Base-by-base conservation (phyloP, 1,284 basidiomycete species). In the Heliocybe sulcata region DNA sequence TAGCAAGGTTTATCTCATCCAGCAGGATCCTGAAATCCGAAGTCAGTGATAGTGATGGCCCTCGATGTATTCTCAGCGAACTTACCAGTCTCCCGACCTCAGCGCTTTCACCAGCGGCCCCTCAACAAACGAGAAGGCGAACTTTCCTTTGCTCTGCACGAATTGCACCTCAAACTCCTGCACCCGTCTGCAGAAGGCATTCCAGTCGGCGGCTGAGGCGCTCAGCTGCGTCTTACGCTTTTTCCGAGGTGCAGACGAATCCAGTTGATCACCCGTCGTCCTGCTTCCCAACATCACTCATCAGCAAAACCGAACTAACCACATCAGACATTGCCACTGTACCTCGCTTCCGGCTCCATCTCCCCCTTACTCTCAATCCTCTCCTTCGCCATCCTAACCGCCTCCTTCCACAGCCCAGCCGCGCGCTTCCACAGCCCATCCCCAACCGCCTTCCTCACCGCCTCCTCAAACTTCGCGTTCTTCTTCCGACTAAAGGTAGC, bases 1-100 rank as follows among this genome's bases (percentile, higher is more conserved):
- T 92, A 0, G 96, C 95, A 22, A 99, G 75, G 66, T 99, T 99
- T 69, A 99, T 87, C 72, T 99, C 97, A 64, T 99, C 97, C 3
- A 99, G 83, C 22, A 99, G 74, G 35, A 99, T 83, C 92, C 92
- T 94, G 55, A n/a, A 53, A 3, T 54, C 33, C 53, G 35, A 14
- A 25, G 50, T 58, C 54, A 58, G 54, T 31, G 22, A 2, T n/a
- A 14, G 20, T 45, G 26, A 23, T n/a, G 16, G 2, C 11, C 4
- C 16, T 10, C 9, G 45, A 54, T 27, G 60, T 49, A 57, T 51
- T 11, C 19, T 10, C 10, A 6, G 4, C 10, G 57, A 55, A 72
- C 82, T 60, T 62, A 94, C 97, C 97, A 99, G 67, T 96, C 85
- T 8, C 97, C 97, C 38, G 82, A 79, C 45, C 88, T 81, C 56